phyloP scores from a whole-genome alignment of 1,284 basidiomycete species.

The Ceratobasidium sp. region DNA sequence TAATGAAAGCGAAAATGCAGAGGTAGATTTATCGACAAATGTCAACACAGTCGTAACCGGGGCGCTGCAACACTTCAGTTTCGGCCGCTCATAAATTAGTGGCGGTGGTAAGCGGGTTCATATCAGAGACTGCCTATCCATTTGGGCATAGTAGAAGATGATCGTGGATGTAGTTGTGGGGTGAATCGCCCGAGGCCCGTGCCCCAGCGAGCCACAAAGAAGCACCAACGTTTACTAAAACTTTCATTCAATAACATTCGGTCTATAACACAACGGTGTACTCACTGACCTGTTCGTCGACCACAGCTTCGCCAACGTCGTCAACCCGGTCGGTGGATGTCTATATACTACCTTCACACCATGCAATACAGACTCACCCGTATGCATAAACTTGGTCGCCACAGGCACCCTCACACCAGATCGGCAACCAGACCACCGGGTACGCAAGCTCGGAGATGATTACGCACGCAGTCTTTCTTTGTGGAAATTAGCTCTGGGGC shows the following conservation, averaged over 20 bases:
- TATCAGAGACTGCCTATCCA: slow-evolving; percentile 39
- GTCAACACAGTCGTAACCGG: slow-evolving; percentile 61
- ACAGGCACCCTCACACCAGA: too few species aligned
- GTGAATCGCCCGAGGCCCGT: slow-evolving; percentile 53
- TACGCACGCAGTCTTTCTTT: slow-evolving; percentile 51
- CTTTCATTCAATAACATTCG: too few species aligned
- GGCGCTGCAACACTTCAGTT: slow-evolving; percentile 47
- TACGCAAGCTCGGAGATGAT: slow-evolving; percentile 47
- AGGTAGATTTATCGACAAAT: slow-evolving; percentile 60
- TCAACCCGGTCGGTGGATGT: slow-evolving; percentile 46
- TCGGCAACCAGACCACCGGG: too few species aligned
- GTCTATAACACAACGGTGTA: slow-evolving; percentile 28
- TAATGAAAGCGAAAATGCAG: slow-evolving; percentile 55
- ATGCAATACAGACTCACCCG: background rate
- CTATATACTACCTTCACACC: slow-evolving; percentile 51
- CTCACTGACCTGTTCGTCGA: slow-evolving; percentile 55
- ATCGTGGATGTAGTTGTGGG: slow-evolving; percentile 54
- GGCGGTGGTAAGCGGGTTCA: slow-evolving; percentile 41
- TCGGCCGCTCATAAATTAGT: too few species aligned
- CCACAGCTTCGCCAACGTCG: slow-evolving; percentile 53
- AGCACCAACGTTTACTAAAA: slow-evolving; percentile 54
- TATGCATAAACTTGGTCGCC: slow-evolving; percentile 30
- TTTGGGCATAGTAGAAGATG: slow-evolving; percentile 55
- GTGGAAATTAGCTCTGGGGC: too few species aligned
- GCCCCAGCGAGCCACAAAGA: slow-evolving; percentile 52